Evolutionary conservation across 345 rosid genomes (phyloP).

Genomic region (Sonneratia alba): DNA sequence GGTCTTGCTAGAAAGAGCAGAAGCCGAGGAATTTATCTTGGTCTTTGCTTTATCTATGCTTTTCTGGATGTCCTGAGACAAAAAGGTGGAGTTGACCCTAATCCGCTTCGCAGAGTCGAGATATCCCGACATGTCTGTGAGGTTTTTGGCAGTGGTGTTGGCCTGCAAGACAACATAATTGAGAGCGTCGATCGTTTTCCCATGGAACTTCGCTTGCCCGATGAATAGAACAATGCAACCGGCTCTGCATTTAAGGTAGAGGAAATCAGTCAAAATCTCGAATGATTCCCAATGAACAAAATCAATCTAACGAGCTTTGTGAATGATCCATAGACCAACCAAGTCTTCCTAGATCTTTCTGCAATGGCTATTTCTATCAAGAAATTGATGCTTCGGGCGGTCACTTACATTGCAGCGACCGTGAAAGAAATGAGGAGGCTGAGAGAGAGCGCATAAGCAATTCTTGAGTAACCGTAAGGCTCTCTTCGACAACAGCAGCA

Average conservation of each 20-base stretch:
- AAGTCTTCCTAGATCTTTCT: too few species aligned
- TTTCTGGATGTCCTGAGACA: slow-evolving; percentile 34
- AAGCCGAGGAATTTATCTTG: slow-evolving; percentile 59
- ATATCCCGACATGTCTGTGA: slow-evolving; percentile 73
- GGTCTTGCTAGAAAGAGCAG: slow-evolving; percentile 44
- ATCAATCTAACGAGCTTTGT: too few species aligned
- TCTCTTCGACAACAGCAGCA: slow-evolving; percentile 64
- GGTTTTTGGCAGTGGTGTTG: slow-evolving; percentile 55
- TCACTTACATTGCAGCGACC: slow-evolving; percentile 65
- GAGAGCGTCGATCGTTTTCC: slow-evolving; percentile 51
- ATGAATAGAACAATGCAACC: slow-evolving; percentile 77
- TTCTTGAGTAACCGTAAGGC: slow-evolving; percentile 70
- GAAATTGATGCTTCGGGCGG: background rate
- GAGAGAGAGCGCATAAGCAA: slow-evolving; percentile 81
- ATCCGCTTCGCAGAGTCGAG: slow-evolving; percentile 54
- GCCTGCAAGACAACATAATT: slow-evolving; percentile 60
- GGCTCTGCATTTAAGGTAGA: slow-evolving; percentile 26
- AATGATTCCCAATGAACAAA: too few species aligned
- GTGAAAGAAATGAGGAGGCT: slow-evolving; percentile 70
- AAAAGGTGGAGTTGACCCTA: slow-evolving; percentile 33
- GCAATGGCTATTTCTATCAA: too few species aligned
- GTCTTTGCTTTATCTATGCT: slow-evolving; percentile 40
- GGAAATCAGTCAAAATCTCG: background rate
- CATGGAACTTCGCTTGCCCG: slow-evolving; percentile 77
- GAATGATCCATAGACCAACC: too few species aligned